These are phyloP conservation scores for Catenaria anguillulae DNA, from an alignment of 371 early-diverging fungal genomes.

Conservation along the genomic window DNA sequence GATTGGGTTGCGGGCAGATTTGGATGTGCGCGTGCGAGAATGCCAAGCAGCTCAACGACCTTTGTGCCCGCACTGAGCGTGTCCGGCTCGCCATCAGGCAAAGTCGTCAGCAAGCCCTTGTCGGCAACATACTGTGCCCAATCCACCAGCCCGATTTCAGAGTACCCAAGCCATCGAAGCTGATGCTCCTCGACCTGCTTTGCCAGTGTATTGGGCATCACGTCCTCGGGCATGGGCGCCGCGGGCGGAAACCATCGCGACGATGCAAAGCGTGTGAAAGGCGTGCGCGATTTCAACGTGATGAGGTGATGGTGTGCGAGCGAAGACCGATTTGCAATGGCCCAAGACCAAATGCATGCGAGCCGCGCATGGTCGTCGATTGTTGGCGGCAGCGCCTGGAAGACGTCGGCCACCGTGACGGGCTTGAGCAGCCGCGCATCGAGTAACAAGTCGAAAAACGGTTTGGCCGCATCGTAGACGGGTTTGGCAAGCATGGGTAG, in stretches of 20 bases:
- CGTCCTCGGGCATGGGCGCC: conserved; percentile 37
- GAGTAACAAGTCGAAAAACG: not conserved
- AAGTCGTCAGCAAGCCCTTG: conserved; percentile 18
- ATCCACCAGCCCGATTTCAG: conserved; percentile 40
- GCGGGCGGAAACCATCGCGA: conserved; percentile 43
- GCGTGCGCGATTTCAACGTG: conserved; percentile 8
- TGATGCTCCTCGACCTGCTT: conserved; percentile 28
- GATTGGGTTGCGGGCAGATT: conserved; percentile 26
- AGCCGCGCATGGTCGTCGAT: too few relatives aligned
- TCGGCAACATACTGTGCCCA: conserved; percentile 44
- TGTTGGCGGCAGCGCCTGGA: conserved; percentile 49
- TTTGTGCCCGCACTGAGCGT: too few relatives aligned
- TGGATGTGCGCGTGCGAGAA: conserved; percentile 35
- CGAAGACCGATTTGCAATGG: conserved; percentile 12
- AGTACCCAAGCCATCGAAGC: conserved; percentile 19
- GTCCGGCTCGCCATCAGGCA: conserved; percentile 44
- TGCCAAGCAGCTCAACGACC: too few relatives aligned
- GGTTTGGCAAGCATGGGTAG: not conserved
- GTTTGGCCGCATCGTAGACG: too few relatives aligned
- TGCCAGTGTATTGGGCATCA: conserved; percentile 47
- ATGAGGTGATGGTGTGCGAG: not conserved
- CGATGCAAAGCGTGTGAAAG: conserved; percentile 14
- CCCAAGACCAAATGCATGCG: too few relatives aligned
- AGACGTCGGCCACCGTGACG: conserved; percentile 41
- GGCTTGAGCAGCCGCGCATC: conserved; percentile 17